Base-by-base conservation (phyloP, 306 rosid species). In the Herpetospermum pedunculosum region DNA sequence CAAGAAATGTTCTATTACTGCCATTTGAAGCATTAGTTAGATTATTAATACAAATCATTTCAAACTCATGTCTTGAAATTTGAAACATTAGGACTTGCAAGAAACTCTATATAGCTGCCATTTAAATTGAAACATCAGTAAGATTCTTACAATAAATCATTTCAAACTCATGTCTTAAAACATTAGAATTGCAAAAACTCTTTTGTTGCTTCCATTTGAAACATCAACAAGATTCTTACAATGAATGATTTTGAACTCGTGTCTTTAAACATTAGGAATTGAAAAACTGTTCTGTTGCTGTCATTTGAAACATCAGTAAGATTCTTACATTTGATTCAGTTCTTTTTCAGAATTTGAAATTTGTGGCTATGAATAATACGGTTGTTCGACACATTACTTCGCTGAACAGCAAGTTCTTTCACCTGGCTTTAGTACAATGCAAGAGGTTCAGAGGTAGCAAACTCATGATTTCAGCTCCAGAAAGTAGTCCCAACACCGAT, bases 401-500 rank as follows among this genome's bases (percentile, higher is more conserved):
- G 13, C 47, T 80, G 72, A 76, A 85, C 50, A 85, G 89, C 83
- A 85, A 80, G 80, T 80, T 82, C 67, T 83, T 85, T 74, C 89
- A 82, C 81, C 72, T 85, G 49, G 84, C 86, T 53, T 72, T 85
- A 1, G 86, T 85, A 14, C 81, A 47, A 15, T 85, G 89, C 70
- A 77, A 78, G 77, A 25, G 81, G 81, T 85, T 85, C 77, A 78
- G 55, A 77, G 86, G 86, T 43, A 80, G 79, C 34, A 76, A 78
- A 49, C 67, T 85, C 32, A 73, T 75, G 83, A 85, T 85, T 37
- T 50, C 73, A 26, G 86, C 89, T 18, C 86, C 85, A 0, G 81
- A 30, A 54, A 38, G 40, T 18, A 82, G 89, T 63, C 86, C 89
- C 35, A 85, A 85, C 82, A 82, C 86, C 0, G 85, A 85, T 16